Conservation (phyloP, 495 filamentous ascomycete species). For the Annulohypoxylon bovei region DNA sequence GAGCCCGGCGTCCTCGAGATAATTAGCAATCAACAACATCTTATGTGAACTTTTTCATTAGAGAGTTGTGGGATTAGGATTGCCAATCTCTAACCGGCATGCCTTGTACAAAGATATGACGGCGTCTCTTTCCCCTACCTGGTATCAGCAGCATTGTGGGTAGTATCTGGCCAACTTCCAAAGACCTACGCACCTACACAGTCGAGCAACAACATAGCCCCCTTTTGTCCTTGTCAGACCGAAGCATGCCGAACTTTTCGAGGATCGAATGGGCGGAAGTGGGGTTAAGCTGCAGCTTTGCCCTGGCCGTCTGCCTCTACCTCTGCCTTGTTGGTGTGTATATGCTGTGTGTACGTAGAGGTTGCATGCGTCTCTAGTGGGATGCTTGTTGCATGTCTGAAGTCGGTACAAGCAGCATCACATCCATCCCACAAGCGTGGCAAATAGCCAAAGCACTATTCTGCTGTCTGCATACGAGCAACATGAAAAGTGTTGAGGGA, state of each 20-base stretch:
- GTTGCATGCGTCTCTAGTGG: constrained; percentile 37
- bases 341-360: neutral
- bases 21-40: neutral
- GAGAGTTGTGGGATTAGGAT: neutral
- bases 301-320: constrained; percentile 10
- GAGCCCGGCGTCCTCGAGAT: neutral
- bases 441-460: constrained; percentile 17
- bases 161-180: neutral
- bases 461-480: constrained; percentile 19
- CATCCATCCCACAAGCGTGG: constrained; percentile 20
- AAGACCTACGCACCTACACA: neutral
- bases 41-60: neutral
- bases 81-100: neutral
- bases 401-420: constrained; percentile 12
- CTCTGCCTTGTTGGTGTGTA: constrained; percentile 20
- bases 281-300: constrained; percentile 31
- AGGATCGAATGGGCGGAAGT: constrained; percentile 20
- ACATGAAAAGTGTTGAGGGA: constrained; percentile 18
- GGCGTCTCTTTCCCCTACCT: neutral
- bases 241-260: constrained; percentile 22
- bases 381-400: constrained; percentile 21
- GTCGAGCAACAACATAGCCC: neutral
- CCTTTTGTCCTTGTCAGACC: constrained; percentile 16
- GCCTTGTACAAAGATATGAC: neutral
- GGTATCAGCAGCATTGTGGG: neutral